Conservation (phyloP, 306 rosid genomes). For the Acacia melanoxylon region DNA sequence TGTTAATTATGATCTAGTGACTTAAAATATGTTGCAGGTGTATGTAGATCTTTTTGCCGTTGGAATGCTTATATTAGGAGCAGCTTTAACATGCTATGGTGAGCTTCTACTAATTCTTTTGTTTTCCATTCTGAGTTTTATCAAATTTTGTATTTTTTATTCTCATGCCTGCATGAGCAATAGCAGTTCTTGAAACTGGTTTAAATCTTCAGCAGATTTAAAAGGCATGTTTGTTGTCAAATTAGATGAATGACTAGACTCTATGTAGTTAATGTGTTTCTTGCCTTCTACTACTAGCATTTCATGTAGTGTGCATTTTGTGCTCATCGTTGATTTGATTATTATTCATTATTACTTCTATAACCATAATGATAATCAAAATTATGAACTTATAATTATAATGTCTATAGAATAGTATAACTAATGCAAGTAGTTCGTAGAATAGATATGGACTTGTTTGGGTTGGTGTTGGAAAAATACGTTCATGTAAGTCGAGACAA, state of each 20-base stretch:
- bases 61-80: constrained; percentile 70
- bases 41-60: constrained; percentile 70
- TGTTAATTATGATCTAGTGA: constrained; percentile 27
- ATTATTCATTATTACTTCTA: background rate
- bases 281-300: constrained; percentile 3
- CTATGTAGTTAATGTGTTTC: constrained; percentile 17
- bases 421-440: background rate
- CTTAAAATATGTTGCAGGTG: constrained; percentile 64
- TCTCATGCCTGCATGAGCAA: background rate
- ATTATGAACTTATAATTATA: background rate
- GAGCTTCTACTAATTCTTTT: constrained; percentile 34
- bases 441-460: background rate
- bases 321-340: background rate
- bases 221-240: constrained; percentile 14
- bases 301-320: background rate
- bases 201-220: background rate
- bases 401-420: background rate
- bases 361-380: background rate
- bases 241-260: constrained; percentile 12
- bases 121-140: constrained; percentile 24
- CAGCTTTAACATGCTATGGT: constrained; percentile 89
- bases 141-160: background rate
- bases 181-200: constrained; percentile 1
- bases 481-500: too few relatives aligned
- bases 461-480: too few relatives aligned